Base-by-base conservation (phyloP, 1,284 basidiomycete genomes). In the Sparassis latifolia region DNA sequence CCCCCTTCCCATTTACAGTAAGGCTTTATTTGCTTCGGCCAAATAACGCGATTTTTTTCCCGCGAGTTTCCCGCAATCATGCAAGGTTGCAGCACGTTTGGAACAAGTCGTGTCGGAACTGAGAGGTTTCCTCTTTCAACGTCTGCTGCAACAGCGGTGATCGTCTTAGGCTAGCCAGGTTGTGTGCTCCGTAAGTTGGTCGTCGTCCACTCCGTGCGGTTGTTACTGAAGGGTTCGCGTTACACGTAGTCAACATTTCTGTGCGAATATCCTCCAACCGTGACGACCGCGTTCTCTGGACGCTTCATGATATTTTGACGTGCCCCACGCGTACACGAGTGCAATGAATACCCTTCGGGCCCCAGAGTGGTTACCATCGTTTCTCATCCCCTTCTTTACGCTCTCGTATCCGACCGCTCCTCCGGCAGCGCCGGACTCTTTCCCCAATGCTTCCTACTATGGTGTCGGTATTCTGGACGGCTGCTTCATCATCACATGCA, bases 401-500 rank as follows among this genome's bases (percentile, higher is more conserved):
- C 80, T 93, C 54, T 90, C 89, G 5, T 84, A 92, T 67, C 86
- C 84, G 30, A 76, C 77, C 10, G 54, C 70, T 7, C 63, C 74
- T 4, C 86, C 88, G 10, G 56, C 63, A 10, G 58, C 73, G 42
- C 73, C 81, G 44, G 86, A 90, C 68, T 86, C 86, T 6, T 90
- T 88, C 68, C 79, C 71, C 29, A 63, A 80, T 62, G 80, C 82
- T 31, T 53, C 66, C 40, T 86, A 88, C 68, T 93, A 89, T 65
- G 73, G 63, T 50, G 82, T 80, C 41, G 91, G 91, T 9, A 70
- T 72, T 27, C 76, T 80, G 49, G 92, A 96, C 65, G 67, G 79
- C 10, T 89, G 82, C 60, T 67, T 92, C 57, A 75, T 91, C 52
- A 67, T 92, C 48, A 76, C 83, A 12, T 84, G 80, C 68, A 89